Base-by-base conservation (phyloP, 2,329 filamentous ascomycete genomes). In the Monascus ruber region DNA sequence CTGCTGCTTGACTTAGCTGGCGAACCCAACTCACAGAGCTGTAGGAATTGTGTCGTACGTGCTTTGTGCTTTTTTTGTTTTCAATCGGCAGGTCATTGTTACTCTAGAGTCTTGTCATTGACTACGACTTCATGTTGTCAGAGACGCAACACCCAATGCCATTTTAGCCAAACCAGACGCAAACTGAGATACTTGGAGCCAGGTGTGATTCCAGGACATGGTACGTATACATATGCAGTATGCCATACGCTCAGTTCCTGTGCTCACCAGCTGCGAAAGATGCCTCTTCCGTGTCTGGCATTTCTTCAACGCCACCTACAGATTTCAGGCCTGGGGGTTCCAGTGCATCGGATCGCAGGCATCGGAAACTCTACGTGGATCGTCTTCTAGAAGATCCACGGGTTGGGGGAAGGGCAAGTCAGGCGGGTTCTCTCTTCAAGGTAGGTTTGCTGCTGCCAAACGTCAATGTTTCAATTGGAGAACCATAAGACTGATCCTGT, bases 1-100 rank as follows among this genome's bases (percentile, higher is more conserved):
- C 31, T 10, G 27, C 25, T 31, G 32, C 32, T 27, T 17, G 17
- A 17, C 3, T n/a, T 34, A 39, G 38, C 39, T 28, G 6, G 35
- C 37, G 35, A 35, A 32, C 26, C 31, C 6, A 29, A 29, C 3
- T n/a, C 36, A 40, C 26, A 40, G 5, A 35, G n/a, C 24, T 60
- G 58, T 42, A 44, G 46, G 9, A 53, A 53, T 40, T 61, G 57
- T 33, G 32, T 54, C 28, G 57, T 56, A 42, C 10, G n/a, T 9
- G 26, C 6, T 28, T 9, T 9, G 17, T 17, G 17, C 17, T 17
- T 17, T 17, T 17, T 17, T 17, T 17, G 17, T 17, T 17, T 17
- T 17, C 3, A 17, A 17, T 17, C 17, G 17, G 17, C 17, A 17
- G 17, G 17, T 17, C 17, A 17, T 17, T 17, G 17, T 17, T 17